Evolutionary conservation across 164 flowering plant species (phyloP).

Genomic region (Aristolochia contorta): DNA sequence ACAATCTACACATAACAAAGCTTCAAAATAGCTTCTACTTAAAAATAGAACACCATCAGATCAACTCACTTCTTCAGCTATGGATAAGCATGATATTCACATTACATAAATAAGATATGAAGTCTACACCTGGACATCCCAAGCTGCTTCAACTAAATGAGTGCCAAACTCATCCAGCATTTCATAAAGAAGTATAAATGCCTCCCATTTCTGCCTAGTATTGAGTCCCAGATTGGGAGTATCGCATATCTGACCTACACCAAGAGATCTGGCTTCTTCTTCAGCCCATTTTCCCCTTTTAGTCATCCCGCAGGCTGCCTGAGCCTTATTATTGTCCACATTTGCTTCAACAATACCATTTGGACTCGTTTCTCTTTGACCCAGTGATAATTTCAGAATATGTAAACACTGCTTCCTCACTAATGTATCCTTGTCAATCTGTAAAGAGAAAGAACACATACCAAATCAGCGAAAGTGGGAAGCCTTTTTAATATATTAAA

Average conservation of each 20-base stretch:
- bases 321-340: background rate
- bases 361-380: slow-evolving; percentile 20
- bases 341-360: slow-evolving; percentile 7
- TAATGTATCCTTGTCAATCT: slow-evolving; percentile 75
- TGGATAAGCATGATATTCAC: no score
- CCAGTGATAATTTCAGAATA: slow-evolving; percentile 46
- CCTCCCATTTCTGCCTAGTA: slow-evolving; percentile 61
- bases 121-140: slow-evolving; percentile 74
- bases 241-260: slow-evolving; percentile 45
- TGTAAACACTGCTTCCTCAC: slow-evolving; percentile 81
- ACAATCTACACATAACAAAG: no score
- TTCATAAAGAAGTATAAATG: slow-evolving; percentile 86
- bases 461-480: background rate
- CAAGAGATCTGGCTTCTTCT: slow-evolving; percentile 81
- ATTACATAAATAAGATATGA: background rate
- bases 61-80: no score
- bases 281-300: slow-evolving; percentile 82
- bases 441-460: slow-evolving; percentile 7
- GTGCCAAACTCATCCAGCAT: slow-evolving; percentile 98
- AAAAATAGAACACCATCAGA: no score
- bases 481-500: background rate
- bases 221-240: slow-evolving; percentile 17
- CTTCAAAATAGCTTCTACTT: no score
- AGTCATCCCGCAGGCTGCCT: slow-evolving; percentile 28
- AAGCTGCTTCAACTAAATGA: slow-evolving; percentile 97